Conservation (phyloP, 208 protist genomes). For the Leishmania braziliensis region DNA sequence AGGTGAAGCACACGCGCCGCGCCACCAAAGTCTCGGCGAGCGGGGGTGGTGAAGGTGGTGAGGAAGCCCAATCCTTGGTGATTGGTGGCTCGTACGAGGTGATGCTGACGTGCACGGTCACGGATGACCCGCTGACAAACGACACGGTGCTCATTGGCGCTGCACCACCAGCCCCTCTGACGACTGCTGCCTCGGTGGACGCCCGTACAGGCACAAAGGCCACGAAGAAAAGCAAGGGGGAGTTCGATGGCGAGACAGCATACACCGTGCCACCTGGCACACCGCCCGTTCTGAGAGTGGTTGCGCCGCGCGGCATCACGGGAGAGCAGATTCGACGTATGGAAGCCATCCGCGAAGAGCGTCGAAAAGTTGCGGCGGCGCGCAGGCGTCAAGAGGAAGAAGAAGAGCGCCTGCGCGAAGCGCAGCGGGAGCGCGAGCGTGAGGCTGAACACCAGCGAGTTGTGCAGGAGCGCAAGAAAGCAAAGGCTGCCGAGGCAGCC, state of each 20-base stretch:
- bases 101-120: conserved; percentile 16
- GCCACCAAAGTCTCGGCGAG: not conserved
- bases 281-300: conserved; percentile 24
- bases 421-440: conserved; percentile 51
- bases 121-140: conserved; percentile 7
- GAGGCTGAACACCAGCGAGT: conserved; percentile 49
- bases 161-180: not conserved
- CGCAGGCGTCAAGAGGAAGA: conserved; percentile 52
- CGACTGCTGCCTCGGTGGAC: not conserved
- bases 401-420: conserved; percentile 53
- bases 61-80: conserved; percentile 13
- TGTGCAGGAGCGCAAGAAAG: conserved; percentile 63
- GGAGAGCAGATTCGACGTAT: conserved; percentile 43
- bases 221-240: not conserved
- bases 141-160: conserved; percentile 29
- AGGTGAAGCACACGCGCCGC: conserved; percentile 6
- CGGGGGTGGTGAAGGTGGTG: not conserved
- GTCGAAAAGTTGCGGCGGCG: conserved; percentile 47
- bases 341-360: conserved; percentile 51
- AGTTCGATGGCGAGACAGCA: not conserved
- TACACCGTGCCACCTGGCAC: conserved; percentile 14
- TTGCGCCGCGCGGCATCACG: conserved; percentile 50
- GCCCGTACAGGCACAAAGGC: not conserved
- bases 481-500: conserved; percentile 34
- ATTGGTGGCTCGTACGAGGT: conserved; percentile 34